phyloP scores from a whole-genome alignment of 1,284 basidiomycete species.

The Salmacisia buchloeana region DNA sequence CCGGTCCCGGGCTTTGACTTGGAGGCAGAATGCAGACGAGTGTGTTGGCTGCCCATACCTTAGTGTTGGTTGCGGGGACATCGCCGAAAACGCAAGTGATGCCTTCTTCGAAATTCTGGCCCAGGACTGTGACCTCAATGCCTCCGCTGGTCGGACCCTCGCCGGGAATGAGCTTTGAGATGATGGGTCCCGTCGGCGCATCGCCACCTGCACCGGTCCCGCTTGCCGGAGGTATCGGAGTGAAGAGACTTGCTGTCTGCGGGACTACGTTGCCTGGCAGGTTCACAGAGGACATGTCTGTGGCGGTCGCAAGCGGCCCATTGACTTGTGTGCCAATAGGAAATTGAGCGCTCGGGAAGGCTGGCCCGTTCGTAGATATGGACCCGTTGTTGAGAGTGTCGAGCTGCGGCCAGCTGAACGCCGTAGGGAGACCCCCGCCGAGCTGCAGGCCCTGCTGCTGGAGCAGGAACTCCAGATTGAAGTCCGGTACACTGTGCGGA shows the following conservation, averaged over 20 bases:
- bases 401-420: conserved; percentile 7
- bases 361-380: no score
- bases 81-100: conserved; percentile 79
- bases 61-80: conserved; percentile 71
- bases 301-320: neutral
- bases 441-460: conserved; percentile 19
- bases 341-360: no score
- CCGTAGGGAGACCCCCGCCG: neutral
- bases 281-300: neutral
- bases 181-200: conserved; percentile 11
- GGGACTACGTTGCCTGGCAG: neutral
- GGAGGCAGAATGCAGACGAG: conserved; percentile 88
- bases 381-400: neutral
- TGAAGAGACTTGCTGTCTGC: neutral
- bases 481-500: conserved; percentile 38
- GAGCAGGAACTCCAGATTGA: conserved; percentile 41
- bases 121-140: conserved; percentile 88
- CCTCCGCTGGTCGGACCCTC: conserved; percentile 77
- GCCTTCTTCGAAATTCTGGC: conserved; percentile 61
- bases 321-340: no score
- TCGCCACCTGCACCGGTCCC: neutral
- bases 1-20: conserved; percentile 71
- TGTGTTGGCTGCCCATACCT: conserved; percentile 87
- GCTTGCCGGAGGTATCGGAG: neutral
- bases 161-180: conserved; percentile 62